A percentile compares a stretch with the other conserved stretches of the same genome.
Evolutionary conservation across 345 rosid genomes (phyloP).

Genomic region (Carallia pectinifolia): DNA sequence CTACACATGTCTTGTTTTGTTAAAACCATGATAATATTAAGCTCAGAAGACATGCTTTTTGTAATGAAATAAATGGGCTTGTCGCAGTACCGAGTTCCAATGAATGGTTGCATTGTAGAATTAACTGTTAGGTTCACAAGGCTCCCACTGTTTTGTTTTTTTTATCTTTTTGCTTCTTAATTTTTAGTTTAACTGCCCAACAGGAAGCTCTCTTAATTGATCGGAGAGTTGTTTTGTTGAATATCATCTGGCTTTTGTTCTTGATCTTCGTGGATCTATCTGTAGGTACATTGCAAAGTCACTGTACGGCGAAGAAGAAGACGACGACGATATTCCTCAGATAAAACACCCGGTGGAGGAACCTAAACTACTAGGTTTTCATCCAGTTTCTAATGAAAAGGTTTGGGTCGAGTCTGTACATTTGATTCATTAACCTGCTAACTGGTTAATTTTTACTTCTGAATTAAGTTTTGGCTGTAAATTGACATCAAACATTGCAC

Average conservation of each 20-base stretch:
- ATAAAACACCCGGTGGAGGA: constrained; percentile 51
- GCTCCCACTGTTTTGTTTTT: too few relatives aligned
- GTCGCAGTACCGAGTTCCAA: too few relatives aligned
- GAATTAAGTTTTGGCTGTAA: background rate
- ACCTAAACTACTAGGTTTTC: constrained; percentile 80
- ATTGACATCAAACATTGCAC: constrained; percentile 1
- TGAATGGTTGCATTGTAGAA: too few relatives aligned
- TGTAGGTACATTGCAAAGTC: constrained; percentile 88
- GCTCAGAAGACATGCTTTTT: too few relatives aligned
- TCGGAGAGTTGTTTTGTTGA: background rate
- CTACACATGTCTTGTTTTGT: too few relatives aligned
- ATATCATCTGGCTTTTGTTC: background rate
- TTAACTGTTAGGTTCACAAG: too few relatives aligned
- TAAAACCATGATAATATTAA: too few relatives aligned
- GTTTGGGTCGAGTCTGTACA: constrained; percentile 33
- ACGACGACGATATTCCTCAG: constrained; percentile 50
- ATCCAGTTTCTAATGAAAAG: constrained; percentile 83
- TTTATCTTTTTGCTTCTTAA: too few relatives aligned
- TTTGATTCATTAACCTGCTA: background rate
- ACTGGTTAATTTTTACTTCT: background rate
- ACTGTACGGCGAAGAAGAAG: constrained; percentile 74
- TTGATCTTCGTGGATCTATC: constrained; percentile 3
- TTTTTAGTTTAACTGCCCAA: background rate
- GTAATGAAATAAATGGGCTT: too few relatives aligned
- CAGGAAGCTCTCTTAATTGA: background rate